Percentiles rank a stretch among this genome's conserved stretches.
Evolutionary conservation across 2,329 filamentous ascomycete genomes (phyloP).

Genomic region (Colletotrichum tropicale): DNA sequence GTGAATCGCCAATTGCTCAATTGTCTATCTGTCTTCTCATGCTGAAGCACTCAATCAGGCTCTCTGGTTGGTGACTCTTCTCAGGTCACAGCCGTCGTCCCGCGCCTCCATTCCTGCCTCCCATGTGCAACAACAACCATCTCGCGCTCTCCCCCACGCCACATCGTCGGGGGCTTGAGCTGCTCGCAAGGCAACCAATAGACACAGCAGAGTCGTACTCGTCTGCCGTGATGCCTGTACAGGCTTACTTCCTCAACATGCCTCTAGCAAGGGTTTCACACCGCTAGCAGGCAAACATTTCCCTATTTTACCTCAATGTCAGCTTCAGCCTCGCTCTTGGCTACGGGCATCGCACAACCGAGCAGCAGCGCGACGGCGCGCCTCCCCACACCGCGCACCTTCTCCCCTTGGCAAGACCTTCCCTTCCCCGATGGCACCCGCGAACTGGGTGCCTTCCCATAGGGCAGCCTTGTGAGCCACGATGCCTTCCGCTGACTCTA

Average conservation of each 20-base stretch:
- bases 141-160: neutral
- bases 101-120: neutral
- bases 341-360: neutral
- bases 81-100: neutral
- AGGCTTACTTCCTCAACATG: neutral
- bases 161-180: neutral
- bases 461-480: constrained; percentile 3
- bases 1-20: neutral
- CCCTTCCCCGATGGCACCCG: neutral
- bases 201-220: neutral
- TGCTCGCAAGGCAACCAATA: neutral
- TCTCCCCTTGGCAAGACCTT: neutral
- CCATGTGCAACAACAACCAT: neutral
- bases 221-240: neutral
- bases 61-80: neutral
- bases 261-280: neutral
- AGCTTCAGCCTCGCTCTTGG: constrained; percentile 7
- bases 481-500: neutral
- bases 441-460: neutral
- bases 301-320: neutral
- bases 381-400: neutral
- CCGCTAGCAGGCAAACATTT: neutral
- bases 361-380: neutral
- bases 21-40: neutral
- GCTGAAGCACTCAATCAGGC: neutral